Evolutionary conservation across 257 asterid genomes (phyloP).

Genomic region (Henckelia pumila): DNA sequence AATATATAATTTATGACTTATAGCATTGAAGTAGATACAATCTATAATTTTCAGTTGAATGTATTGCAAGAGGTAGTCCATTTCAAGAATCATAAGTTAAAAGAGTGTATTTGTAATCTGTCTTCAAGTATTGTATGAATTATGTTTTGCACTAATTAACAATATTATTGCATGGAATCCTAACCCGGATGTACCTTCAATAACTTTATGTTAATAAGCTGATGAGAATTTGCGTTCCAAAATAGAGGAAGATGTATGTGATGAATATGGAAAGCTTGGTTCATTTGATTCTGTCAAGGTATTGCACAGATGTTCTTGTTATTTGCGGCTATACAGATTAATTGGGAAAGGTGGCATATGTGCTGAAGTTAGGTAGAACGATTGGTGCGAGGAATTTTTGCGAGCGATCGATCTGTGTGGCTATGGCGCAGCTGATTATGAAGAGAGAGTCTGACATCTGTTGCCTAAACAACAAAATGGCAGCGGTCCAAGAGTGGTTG

Average conservation of each 20-base stretch:
- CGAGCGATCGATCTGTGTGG: constrained; percentile 11
- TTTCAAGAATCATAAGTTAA: too few species aligned
- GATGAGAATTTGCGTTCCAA: constrained; percentile 70
- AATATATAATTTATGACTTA: too few species aligned
- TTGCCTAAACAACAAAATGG: constrained; percentile 11
- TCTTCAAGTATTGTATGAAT: too few species aligned
- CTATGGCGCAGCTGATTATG: constrained; percentile 45
- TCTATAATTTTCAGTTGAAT: too few species aligned
- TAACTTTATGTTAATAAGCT: constrained; percentile 37
- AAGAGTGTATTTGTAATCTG: too few species aligned
- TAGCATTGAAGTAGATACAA: too few species aligned
- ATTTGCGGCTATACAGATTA: background rate
- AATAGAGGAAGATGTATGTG: constrained; percentile 76
- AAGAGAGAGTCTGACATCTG: constrained; percentile 37
- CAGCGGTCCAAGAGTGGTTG: too few species aligned
- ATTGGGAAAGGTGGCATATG: background rate
- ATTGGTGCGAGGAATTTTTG: background rate
- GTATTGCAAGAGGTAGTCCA: too few species aligned
- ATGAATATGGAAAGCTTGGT: constrained; percentile 85
- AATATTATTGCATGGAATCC: background rate
- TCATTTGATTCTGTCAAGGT: constrained; percentile 88
- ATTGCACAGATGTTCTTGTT: constrained; percentile 11
- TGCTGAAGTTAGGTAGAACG: too few species aligned
- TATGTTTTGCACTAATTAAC: background rate
- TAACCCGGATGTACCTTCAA: constrained; percentile 11